Conservation (phyloP, 2,329 filamentous ascomycete genomes). For the Dothiorella sarmentorum region DNA sequence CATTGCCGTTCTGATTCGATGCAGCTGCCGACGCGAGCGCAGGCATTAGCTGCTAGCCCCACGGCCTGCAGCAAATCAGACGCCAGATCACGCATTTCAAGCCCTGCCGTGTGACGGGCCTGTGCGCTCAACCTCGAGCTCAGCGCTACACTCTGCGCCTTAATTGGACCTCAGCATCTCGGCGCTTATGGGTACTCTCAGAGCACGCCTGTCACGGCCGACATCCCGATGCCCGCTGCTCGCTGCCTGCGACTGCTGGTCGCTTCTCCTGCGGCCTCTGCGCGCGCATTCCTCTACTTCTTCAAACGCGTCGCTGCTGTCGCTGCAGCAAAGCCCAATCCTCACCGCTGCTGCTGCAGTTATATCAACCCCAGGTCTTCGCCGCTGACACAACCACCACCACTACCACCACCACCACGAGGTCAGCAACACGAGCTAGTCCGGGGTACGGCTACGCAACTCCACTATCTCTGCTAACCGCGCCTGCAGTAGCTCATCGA, state of each 20-base stretch:
- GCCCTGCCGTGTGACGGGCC: slow-evolving; percentile 3
- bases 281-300: background rate
- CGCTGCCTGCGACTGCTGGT: background rate
- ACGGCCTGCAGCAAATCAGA: background rate
- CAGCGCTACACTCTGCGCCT: slow-evolving; percentile 1
- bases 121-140: background rate
- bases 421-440: slow-evolving; percentile 3
- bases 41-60: background rate
- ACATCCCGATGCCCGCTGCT: background rate
- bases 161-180: background rate
- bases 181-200: background rate
- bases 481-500: slow-evolving; percentile 6
- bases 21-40: background rate
- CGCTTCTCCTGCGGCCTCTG: background rate
- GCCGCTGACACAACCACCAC: background rate
- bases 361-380: background rate
- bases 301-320: background rate
- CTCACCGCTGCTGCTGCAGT: background rate
- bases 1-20: slow-evolving; percentile 5
- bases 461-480: background rate
- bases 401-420: background rate
- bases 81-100: background rate
- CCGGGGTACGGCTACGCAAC: background rate
- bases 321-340: background rate
- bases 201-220: background rate